Percentiles rank a stretch among this genome's conserved stretches.
phyloP scores from a whole-genome alignment of 495 filamentous ascomycete genomes.

The Podospora didyma region DNA sequence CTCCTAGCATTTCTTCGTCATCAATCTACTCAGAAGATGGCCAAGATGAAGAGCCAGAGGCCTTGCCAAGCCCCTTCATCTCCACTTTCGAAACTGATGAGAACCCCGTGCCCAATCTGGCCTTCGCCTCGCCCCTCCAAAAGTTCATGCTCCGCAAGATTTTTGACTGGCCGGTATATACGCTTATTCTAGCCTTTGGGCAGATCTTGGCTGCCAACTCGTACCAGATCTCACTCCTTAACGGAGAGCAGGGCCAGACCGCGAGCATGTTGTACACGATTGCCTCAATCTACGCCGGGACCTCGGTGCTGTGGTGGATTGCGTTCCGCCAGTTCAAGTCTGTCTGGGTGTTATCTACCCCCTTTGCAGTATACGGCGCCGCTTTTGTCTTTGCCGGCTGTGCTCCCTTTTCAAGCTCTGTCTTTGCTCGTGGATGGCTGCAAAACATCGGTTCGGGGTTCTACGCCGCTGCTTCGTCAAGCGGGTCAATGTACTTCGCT shows the following conservation, averaged over 20 bases:
- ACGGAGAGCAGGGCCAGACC: constrained; percentile 56
- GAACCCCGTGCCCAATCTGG: background rate
- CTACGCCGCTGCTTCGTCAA: constrained; percentile 55
- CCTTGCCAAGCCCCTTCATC: background rate
- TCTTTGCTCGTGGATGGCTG: constrained; percentile 18
- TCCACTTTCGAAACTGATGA: constrained; percentile 9
- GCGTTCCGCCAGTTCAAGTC: constrained; percentile 15
- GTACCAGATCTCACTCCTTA: constrained; percentile 62
- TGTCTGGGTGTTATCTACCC: constrained; percentile 39
- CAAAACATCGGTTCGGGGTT: constrained; percentile 55
- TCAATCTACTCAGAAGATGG: constrained; percentile 9
- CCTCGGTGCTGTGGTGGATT: constrained; percentile 50
- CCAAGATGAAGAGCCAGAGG: background rate
- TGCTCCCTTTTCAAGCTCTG: constrained; percentile 44
- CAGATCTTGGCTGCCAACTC: constrained; percentile 64
- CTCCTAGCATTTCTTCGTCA: constrained; percentile 10
- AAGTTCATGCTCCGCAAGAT: constrained; percentile 15
- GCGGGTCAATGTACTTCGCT: constrained; percentile 58
- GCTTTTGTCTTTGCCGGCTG: constrained; percentile 59
- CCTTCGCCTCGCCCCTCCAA: constrained; percentile 7
- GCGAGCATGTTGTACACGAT: constrained; percentile 56
- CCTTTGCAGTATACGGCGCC: constrained; percentile 54
- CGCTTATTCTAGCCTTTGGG: constrained; percentile 61
- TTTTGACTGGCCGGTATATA: constrained; percentile 67
- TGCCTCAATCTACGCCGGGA: constrained; percentile 54